Evolutionary conservation across 306 rosid species (phyloP), one percentile per base, ranked within the genome.

Genomic region (Quercus rubra): DNA sequence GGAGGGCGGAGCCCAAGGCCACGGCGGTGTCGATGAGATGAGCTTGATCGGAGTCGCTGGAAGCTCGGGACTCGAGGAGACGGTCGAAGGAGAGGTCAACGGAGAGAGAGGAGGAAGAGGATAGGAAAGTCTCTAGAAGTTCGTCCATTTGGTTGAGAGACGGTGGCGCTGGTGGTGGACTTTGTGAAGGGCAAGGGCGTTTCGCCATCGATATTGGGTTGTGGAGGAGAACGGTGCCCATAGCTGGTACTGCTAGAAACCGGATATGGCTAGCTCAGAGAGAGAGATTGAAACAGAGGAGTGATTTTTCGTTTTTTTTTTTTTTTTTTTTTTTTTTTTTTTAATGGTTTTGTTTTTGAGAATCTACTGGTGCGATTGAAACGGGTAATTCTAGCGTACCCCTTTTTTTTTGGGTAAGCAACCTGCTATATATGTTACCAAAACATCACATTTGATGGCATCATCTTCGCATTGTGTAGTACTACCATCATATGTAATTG

Each of bases 111-210:
- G 91, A 85, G 1, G 98, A 84, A 30, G 90, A 89, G 46, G 83
- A 78, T 17, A 93, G 89, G 57, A 95, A 93, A 2, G 90, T 38
- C 7, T 85, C 84, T 15, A 93, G 91, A 35, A 87, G 87, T 14
- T 75, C 76, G 68, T 88, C 92, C 20, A 82, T 75, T 19, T 80
- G 91, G 62, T 80, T 41, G 61, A 78, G 88, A 78, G 88, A 49
- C 82, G 86, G 27, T 70, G 78, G 66, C 82, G 90, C 19, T 79
- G 74, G 12, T 75, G 91, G 68, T 80, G 28, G 49, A 78, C 84
- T 91, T 85, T 90, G 92, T 5, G 97, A 86, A 2, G 99, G 92
- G 73, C 99, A 94, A 4, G 94, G 97, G 66, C 99, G 91, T 83
- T 94, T 94, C 46, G 97, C 93, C 99, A 91, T 92, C 79, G 97